phyloP scores from a whole-genome alignment of 2,329 filamentous ascomycete genomes.

The Esteya vermicola region DNA sequence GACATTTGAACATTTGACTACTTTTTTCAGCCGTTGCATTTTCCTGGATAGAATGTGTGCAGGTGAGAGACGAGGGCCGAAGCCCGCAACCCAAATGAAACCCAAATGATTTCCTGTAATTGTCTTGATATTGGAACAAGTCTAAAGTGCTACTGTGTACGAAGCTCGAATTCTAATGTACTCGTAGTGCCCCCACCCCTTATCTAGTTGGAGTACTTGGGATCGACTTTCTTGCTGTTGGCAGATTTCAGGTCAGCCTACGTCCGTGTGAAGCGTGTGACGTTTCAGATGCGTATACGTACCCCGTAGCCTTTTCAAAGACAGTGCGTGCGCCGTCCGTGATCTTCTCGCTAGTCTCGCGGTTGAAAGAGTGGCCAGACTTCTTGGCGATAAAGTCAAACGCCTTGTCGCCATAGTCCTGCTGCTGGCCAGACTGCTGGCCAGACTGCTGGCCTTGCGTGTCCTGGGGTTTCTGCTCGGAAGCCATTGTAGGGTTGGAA shows the following conservation, averaged over 20 bases:
- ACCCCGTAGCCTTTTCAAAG: conserved; percentile 26
- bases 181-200: no score
- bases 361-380: conserved; percentile 12
- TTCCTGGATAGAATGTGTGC: no score
- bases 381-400: conserved; percentile 14
- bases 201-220: conserved; percentile 18
- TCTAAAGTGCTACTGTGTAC: no score
- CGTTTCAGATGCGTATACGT: no score
- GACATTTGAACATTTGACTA: neutral
- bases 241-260: neutral
- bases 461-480: conserved; percentile 4
- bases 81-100: no score
- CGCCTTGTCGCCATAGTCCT: conserved; percentile 15
- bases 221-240: conserved; percentile 21
- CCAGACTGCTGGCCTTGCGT: neutral
- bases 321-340: conserved; percentile 17
- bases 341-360: conserved; percentile 17
- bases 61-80: no score
- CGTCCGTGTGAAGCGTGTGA: neutral
- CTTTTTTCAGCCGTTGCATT: no score
- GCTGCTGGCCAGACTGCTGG: conserved; percentile 3
- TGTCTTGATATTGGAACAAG: no score
- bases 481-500: neutral
- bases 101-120: no score
- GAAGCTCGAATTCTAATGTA: neutral